These are phyloP conservation scores for Epichloe glyceriae DNA, from an alignment of 2,329 filamentous ascomycete genomes.

Conservation along the genomic window DNA sequence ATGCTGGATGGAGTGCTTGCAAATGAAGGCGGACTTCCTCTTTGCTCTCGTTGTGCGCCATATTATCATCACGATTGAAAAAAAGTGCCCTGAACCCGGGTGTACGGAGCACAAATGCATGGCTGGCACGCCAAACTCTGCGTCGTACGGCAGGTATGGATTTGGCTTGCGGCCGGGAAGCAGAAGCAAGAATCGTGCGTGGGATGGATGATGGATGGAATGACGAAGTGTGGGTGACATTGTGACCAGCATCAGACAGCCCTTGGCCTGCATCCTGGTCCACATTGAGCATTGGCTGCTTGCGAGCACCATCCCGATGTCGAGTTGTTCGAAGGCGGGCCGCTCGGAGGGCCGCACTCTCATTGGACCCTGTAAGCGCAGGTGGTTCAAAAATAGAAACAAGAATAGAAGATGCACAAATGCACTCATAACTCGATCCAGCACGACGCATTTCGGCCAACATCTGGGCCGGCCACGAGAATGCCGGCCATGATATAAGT, in stretches of 20 bases:
- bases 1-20: too few species aligned
- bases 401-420: conserved; percentile 26
- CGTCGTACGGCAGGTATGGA: too few species aligned
- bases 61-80: too few species aligned
- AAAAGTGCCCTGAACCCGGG: too few species aligned
- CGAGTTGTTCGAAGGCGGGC: neutral
- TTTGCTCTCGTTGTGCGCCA: too few species aligned
- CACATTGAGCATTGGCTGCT: too few species aligned
- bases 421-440: conserved; percentile 1
- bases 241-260: neutral
- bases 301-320: too few species aligned
- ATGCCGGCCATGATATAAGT: conserved; percentile 44
- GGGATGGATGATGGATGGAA: neutral
- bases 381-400: conserved; percentile 27
- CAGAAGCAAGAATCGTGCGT: neutral
- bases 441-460: conserved; percentile 11
- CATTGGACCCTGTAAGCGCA: conserved; percentile 37
- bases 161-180: neutral
- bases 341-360: neutral
- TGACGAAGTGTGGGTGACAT: conserved; percentile 5
- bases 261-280: neutral
- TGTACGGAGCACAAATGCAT: neutral
- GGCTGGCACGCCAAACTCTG: too few species aligned
- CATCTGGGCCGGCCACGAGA: conserved; percentile 22
- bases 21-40: too few species aligned